Conservation (phyloP, 345 rosid genomes). For the Aquilaria sinensis region DNA sequence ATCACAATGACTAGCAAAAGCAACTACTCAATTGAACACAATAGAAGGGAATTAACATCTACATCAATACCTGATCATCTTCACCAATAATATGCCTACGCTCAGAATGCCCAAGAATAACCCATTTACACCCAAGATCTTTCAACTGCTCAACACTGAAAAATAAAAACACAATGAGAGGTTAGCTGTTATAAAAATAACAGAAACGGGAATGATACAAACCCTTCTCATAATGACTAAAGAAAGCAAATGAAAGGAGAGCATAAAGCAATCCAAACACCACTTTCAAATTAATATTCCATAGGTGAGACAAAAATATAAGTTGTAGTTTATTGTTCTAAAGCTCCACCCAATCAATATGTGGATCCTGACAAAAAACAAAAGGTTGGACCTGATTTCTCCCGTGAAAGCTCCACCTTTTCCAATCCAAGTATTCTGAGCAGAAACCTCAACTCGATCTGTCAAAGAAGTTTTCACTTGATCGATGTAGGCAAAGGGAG, state of each 20-base stretch:
- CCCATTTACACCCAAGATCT: conserved; percentile 96
- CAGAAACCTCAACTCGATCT: conserved; percentile 71
- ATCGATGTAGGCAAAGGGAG: conserved; percentile 90
- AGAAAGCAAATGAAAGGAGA: too few species aligned
- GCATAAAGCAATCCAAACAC: too few species aligned
- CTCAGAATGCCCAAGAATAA: conserved; percentile 95
- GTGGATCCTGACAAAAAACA: too few species aligned
- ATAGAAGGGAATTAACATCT: neutral
- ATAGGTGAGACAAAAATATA: neutral
- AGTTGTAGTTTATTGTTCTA: too few species aligned
- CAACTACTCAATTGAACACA: neutral
- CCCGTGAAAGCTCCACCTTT: conserved; percentile 99
- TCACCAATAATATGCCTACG: conserved; percentile 94
- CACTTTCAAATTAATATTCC: neutral
- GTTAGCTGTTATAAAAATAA: too few species aligned
- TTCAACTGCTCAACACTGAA: conserved; percentile 87
- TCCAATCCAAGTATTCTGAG: conserved; percentile 94
- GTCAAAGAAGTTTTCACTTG: conserved; percentile 64
- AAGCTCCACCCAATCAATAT: too few species aligned
- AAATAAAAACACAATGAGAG: conserved; percentile 6
- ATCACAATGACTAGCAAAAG: neutral
- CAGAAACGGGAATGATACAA: too few species aligned
- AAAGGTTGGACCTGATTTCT: conserved; percentile 71
- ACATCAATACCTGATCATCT: conserved; percentile 62
- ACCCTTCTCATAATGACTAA: too few species aligned